Evolutionary conservation across 495 filamentous ascomycete species (phyloP).

Genomic region (Xylaria castorea): DNA sequence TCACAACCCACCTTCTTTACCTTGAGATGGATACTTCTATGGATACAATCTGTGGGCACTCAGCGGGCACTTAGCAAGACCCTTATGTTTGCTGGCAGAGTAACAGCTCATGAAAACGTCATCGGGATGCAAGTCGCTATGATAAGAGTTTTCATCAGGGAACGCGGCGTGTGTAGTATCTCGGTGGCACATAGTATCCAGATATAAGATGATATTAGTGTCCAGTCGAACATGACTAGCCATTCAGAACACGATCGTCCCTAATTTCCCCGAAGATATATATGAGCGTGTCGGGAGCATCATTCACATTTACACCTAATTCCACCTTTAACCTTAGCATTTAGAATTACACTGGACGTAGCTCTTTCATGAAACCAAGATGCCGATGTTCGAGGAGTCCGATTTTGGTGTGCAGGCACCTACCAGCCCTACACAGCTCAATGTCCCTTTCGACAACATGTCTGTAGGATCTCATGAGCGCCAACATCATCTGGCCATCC

Average conservation of each 20-base stretch:
- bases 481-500: slow-evolving; percentile 51
- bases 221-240: slow-evolving; percentile 21
- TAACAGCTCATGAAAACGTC: slow-evolving; percentile 17
- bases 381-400: slow-evolving; percentile 68
- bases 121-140: slow-evolving; percentile 9
- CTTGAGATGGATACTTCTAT: slow-evolving; percentile 18
- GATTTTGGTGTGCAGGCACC: slow-evolving; percentile 56
- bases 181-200: slow-evolving; percentile 7
- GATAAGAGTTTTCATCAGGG: slow-evolving; percentile 22
- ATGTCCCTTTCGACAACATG: slow-evolving; percentile 27
- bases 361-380: slow-evolving; percentile 45
- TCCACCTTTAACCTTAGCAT: background rate
- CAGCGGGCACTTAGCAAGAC: slow-evolving; percentile 17
- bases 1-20: slow-evolving; percentile 16
- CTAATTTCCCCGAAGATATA: slow-evolving; percentile 13
- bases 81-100: slow-evolving; percentile 15
- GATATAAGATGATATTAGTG: slow-evolving; percentile 24
- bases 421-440: slow-evolving; percentile 37
- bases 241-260: background rate
- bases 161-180: background rate
- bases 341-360: background rate
- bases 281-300: background rate
- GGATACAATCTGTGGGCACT: slow-evolving; percentile 18
- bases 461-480: slow-evolving; percentile 32
- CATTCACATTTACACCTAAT: background rate